Evolutionary conservation across 495 filamentous ascomycete species (phyloP).

Genomic region (Elasticomyces elasticus): DNA sequence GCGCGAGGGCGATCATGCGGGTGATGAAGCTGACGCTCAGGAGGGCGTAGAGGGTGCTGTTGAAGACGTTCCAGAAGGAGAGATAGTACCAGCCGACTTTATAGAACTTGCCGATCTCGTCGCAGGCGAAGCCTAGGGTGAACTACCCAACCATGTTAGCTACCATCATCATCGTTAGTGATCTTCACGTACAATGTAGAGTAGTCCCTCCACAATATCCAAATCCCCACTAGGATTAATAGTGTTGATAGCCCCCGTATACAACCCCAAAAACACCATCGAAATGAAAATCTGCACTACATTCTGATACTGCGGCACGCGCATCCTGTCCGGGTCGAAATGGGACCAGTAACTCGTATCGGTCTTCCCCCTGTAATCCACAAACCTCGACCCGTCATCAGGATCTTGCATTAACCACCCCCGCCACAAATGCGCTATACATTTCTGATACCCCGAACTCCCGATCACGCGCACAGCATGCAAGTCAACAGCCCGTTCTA

Average conservation of each 20-base stretch:
- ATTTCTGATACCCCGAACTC: slow-evolving; percentile 89
- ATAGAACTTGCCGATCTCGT: slow-evolving; percentile 79
- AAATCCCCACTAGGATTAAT: slow-evolving; percentile 72
- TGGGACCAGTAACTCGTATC: slow-evolving; percentile 67
- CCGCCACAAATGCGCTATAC: slow-evolving; percentile 81
- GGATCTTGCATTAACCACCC: slow-evolving; percentile 96
- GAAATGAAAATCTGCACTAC: slow-evolving; percentile 75
- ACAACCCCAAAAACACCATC: slow-evolving; percentile 69
- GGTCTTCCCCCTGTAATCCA: slow-evolving; percentile 68
- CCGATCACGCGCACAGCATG: slow-evolving; percentile 82
- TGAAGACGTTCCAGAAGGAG: slow-evolving; percentile 94
- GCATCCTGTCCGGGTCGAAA: slow-evolving; percentile 87
- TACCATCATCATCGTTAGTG: no score
- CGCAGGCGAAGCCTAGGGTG: slow-evolving; percentile 84
- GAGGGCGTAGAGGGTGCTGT: slow-evolving; percentile 66
- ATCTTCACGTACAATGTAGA: no score
- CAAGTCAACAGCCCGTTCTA: slow-evolving; percentile 87
- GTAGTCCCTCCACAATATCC: slow-evolving; percentile 70
- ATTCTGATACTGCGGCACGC: slow-evolving; percentile 87
- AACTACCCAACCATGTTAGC: no score
- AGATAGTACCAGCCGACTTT: slow-evolving; percentile 85
- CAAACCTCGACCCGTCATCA: slow-evolving; percentile 72
- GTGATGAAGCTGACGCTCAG: slow-evolving; percentile 66
- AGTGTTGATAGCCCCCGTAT: slow-evolving; percentile 85
- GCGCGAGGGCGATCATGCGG: slow-evolving; percentile 64